Evolutionary conservation across 2,329 filamentous ascomycete genomes (phyloP).

Genomic region (Diaporthe eres): DNA sequence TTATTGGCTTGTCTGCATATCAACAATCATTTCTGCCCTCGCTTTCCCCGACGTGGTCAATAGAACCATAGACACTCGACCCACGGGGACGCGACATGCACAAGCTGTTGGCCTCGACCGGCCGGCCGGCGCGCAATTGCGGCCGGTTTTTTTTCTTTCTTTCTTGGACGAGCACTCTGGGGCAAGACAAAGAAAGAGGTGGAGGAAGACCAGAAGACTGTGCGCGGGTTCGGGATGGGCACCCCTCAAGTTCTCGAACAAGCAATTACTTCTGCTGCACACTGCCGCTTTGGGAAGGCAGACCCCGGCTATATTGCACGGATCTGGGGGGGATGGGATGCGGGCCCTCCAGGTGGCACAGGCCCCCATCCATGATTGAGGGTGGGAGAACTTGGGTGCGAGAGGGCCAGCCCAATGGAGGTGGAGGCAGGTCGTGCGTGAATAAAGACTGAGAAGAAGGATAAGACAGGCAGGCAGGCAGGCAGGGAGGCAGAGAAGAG

Average conservation of each 20-base stretch:
- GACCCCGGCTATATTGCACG: slow-evolving; percentile 6
- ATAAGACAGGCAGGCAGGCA: background rate
- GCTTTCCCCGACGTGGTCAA: background rate
- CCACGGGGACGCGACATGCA: background rate
- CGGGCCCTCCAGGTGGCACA: slow-evolving; percentile 12
- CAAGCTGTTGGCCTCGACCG: background rate
- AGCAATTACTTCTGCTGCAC: slow-evolving; percentile 37
- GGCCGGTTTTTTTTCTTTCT: background rate
- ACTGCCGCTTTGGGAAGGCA: slow-evolving; percentile 36
- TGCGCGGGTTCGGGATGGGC: background rate
- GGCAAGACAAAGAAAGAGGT: background rate
- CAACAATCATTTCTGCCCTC: background rate
- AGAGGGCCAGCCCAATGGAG: background rate
- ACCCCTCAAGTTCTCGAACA: slow-evolving; percentile 16
- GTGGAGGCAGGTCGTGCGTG: slow-evolving; percentile 8
- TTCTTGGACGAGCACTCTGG: background rate
- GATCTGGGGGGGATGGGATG: background rate
- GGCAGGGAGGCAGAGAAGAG: background rate
- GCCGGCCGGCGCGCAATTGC: background rate
- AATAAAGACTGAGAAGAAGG: background rate
- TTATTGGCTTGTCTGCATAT: background rate
- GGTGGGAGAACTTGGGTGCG: background rate
- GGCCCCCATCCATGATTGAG: background rate
- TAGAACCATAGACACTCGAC: background rate
- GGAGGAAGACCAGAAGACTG: background rate